Evolutionary conservation across 768 basidiomycete species (phyloP).

Genomic region (Scleroderma citrinum): DNA sequence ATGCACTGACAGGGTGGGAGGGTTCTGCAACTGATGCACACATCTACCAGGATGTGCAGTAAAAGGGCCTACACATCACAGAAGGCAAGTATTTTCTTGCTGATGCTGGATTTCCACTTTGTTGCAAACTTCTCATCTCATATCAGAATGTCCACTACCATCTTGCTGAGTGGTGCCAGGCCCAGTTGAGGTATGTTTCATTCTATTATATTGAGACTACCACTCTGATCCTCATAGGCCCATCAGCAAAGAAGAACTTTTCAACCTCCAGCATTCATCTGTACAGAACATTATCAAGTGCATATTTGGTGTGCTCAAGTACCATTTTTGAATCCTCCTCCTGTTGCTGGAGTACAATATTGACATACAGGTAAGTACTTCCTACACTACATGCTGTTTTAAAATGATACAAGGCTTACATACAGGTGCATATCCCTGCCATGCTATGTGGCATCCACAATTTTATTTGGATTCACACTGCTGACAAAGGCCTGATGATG

Average conservation of each 20-base stretch:
- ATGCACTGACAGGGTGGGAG: conserved; percentile 37
- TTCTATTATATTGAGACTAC: neutral
- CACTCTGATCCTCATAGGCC: conserved; percentile 18
- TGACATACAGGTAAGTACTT: conserved; percentile 16
- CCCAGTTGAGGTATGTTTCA: neutral
- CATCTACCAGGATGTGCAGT: conserved; percentile 26
- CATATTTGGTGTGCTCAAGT: conserved; percentile 35
- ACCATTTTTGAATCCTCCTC: conserved; percentile 14
- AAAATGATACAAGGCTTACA: conserved; percentile 9
- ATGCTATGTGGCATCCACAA: conserved; percentile 20
- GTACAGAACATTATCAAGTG: conserved; percentile 34
- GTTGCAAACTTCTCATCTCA: conserved; percentile 14
- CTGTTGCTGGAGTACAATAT: conserved; percentile 11
- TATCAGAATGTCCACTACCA: neutral
- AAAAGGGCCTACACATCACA: conserved; percentile 22
- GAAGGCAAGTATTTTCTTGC: conserved; percentile 28
- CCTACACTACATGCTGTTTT: conserved; percentile 13
- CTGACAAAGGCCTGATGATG: neutral
- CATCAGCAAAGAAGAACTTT: conserved; percentile 33
- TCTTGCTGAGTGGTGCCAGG: too few species aligned
- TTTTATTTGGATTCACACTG: conserved; percentile 15
- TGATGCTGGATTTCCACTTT: neutral
- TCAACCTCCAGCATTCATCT: conserved; percentile 36
- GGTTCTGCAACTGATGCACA: conserved; percentile 32
- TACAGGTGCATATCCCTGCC: conserved; percentile 17